phyloP scores from a whole-genome alignment of 2,329 filamentous ascomycete genomes.

The Fusarium caatingaense region DNA sequence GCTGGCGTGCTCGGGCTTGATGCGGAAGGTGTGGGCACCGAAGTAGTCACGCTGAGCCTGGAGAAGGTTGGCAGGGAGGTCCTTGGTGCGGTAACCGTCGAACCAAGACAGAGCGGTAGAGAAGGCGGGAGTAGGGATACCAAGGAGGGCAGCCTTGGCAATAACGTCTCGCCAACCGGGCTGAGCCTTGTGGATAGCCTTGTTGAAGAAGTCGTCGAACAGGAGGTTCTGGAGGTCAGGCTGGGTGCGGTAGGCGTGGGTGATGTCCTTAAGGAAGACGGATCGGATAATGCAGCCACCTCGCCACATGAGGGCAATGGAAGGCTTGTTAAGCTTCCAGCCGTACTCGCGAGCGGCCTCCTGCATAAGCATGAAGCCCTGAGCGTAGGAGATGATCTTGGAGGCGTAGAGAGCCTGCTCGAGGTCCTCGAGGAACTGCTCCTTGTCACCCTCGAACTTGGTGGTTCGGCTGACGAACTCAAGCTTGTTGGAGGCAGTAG shows the following conservation, averaged over 20 bases:
- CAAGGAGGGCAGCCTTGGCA: conserved; percentile 89
- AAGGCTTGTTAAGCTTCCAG: conserved; percentile 99
- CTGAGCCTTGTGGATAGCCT: conserved; percentile 97
- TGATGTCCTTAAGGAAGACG: conserved; percentile 99
- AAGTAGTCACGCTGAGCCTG: conserved; percentile 99
- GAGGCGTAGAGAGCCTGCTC: conserved; percentile 99
- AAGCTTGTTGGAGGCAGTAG: conserved; percentile 82
- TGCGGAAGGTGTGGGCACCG: conserved; percentile 89
- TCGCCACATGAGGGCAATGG: conserved; percentile 99
- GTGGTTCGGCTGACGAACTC: conserved; percentile 78
- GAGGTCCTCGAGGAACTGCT: conserved; percentile 94
- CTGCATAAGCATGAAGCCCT: conserved; percentile 99
- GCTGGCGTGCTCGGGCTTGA: conserved; percentile 83
- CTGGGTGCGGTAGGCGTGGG: conserved; percentile 92
- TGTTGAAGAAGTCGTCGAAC: conserved; percentile 99
- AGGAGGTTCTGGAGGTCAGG: conserved; percentile 97
- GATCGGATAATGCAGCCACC: conserved; percentile 99
- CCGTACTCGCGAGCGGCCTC: conserved; percentile 95
- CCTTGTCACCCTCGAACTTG: conserved; percentile 87
- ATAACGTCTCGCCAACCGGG: conserved; percentile 91
- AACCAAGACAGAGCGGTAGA: conserved; percentile 98
- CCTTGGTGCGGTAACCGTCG: conserved; percentile 97
- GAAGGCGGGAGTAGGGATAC: conserved; percentile 96
- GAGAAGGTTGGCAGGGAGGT: conserved; percentile 96
- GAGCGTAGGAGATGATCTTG: conserved; percentile 99